Evolutionary conservation across 805 yeast genomes (phyloP).

Genomic region (Lipomyces kockii): DNA sequence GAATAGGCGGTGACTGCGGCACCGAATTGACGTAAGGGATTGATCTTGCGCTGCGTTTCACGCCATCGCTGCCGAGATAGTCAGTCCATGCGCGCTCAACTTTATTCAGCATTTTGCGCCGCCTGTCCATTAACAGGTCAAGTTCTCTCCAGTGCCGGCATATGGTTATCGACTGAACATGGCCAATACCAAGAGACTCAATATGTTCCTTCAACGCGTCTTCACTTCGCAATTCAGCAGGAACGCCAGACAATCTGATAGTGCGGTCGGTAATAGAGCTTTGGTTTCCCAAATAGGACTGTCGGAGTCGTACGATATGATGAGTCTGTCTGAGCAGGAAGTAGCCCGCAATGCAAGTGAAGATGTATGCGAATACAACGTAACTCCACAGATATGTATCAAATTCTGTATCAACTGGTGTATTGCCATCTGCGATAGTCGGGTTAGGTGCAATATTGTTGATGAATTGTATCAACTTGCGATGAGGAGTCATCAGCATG

Average conservation of each 20-base stretch:
- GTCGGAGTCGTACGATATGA: slow-evolving; percentile 77
- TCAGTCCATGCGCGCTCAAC: slow-evolving; percentile 76
- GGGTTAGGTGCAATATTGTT: not conserved
- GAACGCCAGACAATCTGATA: slow-evolving; percentile 80
- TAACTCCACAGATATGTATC: slow-evolving; percentile 80
- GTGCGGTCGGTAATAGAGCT: slow-evolving; percentile 91
- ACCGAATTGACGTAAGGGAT: slow-evolving; percentile 25
- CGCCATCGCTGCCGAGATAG: slow-evolving; percentile 54
- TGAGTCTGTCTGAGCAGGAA: slow-evolving; percentile 70
- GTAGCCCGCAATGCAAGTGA: slow-evolving; percentile 68
- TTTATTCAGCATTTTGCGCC: slow-evolving; percentile 57
- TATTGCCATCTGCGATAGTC: not conserved
- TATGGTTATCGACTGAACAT: slow-evolving; percentile 73
- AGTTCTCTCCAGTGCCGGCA: slow-evolving; percentile 86
- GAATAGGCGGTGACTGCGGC: slow-evolving; percentile 35
- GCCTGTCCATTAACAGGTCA: slow-evolving; percentile 64
- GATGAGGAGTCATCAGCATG: not conserved
- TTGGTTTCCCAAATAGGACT: slow-evolving; percentile 78
- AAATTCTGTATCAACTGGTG: slow-evolving; percentile 49
- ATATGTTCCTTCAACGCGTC: slow-evolving; percentile 73
- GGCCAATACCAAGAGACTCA: slow-evolving; percentile 77
- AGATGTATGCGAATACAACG: slow-evolving; percentile 82
- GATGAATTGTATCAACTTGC: not conserved
- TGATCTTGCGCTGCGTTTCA: slow-evolving; percentile 26
- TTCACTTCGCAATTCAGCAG: slow-evolving; percentile 75